Percentiles rank a stretch among this genome's conserved stretches.
These are phyloP conservation scores for Moesziomyces parantarcticus DNA, from an alignment of 1,284 basidiomycete species.

Conservation along the genomic window DNA sequence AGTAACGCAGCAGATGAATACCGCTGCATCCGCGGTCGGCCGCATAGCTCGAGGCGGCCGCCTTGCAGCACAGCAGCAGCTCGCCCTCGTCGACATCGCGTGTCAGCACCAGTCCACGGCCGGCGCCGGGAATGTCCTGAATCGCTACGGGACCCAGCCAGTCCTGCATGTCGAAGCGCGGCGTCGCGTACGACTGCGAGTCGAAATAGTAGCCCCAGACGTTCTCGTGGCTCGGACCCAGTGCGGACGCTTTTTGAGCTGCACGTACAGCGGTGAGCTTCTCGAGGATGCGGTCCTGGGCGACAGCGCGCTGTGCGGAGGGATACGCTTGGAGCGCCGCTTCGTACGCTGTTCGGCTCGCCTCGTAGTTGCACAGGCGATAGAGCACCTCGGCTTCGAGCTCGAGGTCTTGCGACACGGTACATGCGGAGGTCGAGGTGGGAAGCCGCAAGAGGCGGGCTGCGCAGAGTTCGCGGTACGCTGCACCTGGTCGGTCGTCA, in stretches of 20 bases:
- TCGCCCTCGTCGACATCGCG: conserved; percentile 59
- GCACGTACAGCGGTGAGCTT: conserved; percentile 29
- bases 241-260: conserved; percentile 27
- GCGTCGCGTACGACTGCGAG: conserved; percentile 48
- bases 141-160: conserved; percentile 59
- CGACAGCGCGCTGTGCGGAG: conserved; percentile 9
- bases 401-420: conserved; percentile 33
- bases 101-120: conserved; percentile 60
- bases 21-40: conserved; percentile 50
- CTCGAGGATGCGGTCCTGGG: conserved; percentile 37
- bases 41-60: conserved; percentile 57
- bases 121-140: conserved; percentile 58
- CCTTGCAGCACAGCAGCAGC: conserved; percentile 59
- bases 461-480: conserved; percentile 43
- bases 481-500: conserved; percentile 42
- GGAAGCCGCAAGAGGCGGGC: conserved; percentile 25
- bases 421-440: conserved; percentile 4
- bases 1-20: conserved; percentile 52
- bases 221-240: conserved; percentile 46
- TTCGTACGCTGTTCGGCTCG: conserved; percentile 29
- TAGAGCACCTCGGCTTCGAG: conserved; percentile 44
- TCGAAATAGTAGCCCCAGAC: conserved; percentile 55
- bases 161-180: conserved; percentile 52
- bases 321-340: conserved; percentile 28
- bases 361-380: conserved; percentile 28